phyloP scores from a whole-genome alignment of 805 yeast genomes.

The Ogataea paraovalis region DNA sequence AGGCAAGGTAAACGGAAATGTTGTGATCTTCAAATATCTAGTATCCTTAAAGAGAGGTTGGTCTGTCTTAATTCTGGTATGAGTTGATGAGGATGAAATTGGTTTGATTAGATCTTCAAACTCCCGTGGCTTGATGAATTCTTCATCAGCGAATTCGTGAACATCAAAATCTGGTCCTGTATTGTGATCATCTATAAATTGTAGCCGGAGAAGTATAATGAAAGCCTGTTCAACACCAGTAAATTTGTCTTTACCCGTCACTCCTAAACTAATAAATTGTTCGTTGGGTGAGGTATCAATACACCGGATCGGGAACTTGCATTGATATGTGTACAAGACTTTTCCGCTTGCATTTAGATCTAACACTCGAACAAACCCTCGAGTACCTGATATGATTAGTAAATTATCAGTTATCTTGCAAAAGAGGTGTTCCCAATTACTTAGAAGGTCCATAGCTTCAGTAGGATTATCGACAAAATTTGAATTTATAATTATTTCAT shows the following conservation, averaged over 20 bases:
- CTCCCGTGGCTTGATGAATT: conserved; percentile 6
- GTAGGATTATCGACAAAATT: conserved; percentile 22
- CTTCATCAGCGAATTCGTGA: conserved; percentile 1
- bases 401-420: conserved; percentile 57
- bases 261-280: conserved; percentile 68
- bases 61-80: conserved; percentile 1
- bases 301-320: conserved; percentile 76
- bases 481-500: conserved; percentile 25
- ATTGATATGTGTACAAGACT: conserved; percentile 63
- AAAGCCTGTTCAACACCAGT: conserved; percentile 74
- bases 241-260: conserved; percentile 71
- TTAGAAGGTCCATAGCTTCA: conserved; percentile 34
- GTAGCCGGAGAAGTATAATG: conserved; percentile 47
- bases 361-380: conserved; percentile 65
- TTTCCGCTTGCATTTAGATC: conserved; percentile 55
- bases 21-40: conserved; percentile 16
- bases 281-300: conserved; percentile 67
- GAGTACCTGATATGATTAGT: conserved; percentile 66
- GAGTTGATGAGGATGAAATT: conserved; percentile 9
- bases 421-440: conserved; percentile 55
- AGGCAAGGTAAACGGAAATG: conserved; percentile 60
- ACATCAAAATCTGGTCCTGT: not conserved
- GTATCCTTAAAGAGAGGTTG: not conserved
- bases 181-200: conserved; percentile 12
- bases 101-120: conserved; percentile 17